Evolutionary conservation across 805 yeast species (phyloP).

Genomic region (Saturnispora saitoi): DNA sequence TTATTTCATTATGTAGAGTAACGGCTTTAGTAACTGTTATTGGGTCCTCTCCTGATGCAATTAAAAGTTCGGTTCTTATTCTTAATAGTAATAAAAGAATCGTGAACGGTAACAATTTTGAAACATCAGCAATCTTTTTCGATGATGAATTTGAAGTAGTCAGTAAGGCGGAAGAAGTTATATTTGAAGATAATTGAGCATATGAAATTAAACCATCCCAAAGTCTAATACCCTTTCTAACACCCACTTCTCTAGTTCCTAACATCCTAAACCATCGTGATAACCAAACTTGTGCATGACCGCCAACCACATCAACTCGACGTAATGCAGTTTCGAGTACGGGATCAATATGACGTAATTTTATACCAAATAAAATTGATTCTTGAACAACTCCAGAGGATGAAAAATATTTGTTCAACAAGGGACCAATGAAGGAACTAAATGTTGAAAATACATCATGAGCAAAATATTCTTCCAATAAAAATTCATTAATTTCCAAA

Average conservation of each 20-base stretch:
- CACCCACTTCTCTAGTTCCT: conserved; percentile 40
- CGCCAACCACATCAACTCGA: conserved; percentile 8
- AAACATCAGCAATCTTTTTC: conserved; percentile 7
- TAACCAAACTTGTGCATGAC: conserved; percentile 42
- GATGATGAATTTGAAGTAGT: conserved; percentile 4
- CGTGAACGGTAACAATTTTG: conserved; percentile 31
- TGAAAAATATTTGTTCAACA: conserved; percentile 30
- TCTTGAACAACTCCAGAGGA: conserved; percentile 37
- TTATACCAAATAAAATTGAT: conserved; percentile 39
- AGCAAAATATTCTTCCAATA: conserved; percentile 30
- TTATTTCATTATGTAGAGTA: not conserved
- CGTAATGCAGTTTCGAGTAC: conserved; percentile 12
- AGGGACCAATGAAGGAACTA: conserved; percentile 32
- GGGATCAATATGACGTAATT: conserved; percentile 40
- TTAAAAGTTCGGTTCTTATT: conserved; percentile 10
- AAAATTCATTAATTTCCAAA: conserved; percentile 30
- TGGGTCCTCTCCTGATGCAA: conserved; percentile 7
- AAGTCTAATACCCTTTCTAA: conserved; percentile 27
- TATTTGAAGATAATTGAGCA: conserved; percentile 9
- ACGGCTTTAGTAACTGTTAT: not conserved
- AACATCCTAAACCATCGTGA: conserved; percentile 43
- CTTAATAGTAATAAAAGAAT: conserved; percentile 33
- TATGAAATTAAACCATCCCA: conserved; percentile 42
- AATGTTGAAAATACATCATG: conserved; percentile 28
- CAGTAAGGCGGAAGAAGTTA: conserved; percentile 7